Conservation (phyloP, 371 early-diverging fungal species). For the Rhizopus delemar region DNA sequence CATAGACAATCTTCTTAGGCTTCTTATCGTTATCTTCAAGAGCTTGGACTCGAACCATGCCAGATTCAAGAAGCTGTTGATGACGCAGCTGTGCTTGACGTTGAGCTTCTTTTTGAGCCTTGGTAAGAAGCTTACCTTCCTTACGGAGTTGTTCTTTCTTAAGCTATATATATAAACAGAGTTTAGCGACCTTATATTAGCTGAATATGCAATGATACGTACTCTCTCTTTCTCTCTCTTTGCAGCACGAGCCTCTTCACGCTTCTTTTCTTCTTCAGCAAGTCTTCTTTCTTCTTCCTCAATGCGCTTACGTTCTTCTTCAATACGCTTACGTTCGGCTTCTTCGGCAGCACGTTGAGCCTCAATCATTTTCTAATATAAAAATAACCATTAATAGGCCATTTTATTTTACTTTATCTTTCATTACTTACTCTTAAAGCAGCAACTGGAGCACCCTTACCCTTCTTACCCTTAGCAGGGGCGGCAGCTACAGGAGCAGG, state of each 20-base stretch:
- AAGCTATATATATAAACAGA: conserved; percentile 35
- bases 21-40: conserved; percentile 51
- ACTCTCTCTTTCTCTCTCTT: conserved; percentile 48
- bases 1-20: conserved; percentile 53
- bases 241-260: conserved; percentile 48
- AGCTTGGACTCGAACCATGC: conserved; percentile 77
- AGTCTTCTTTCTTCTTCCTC: conserved; percentile 47
- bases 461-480: conserved; percentile 42
- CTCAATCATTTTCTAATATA: conserved; percentile 49
- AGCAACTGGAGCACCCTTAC: conserved; percentile 46
- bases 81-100: conserved; percentile 71
- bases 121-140: conserved; percentile 90
- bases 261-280: conserved; percentile 48
- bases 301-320: conserved; percentile 43
- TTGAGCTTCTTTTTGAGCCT: conserved; percentile 90
- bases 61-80: conserved; percentile 79
- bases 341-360: conserved; percentile 57
- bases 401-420: neutral
- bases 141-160: conserved; percentile 89
- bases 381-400: neutral
- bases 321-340: conserved; percentile 40
- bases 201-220: neutral
- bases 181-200: neutral
- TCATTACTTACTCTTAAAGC: conserved; percentile 48
- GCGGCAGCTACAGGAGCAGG: conserved; percentile 28